These are phyloP conservation scores for Carex cristatella DNA, from an alignment of 176 grass and related monocot species.

Conservation along the genomic window DNA sequence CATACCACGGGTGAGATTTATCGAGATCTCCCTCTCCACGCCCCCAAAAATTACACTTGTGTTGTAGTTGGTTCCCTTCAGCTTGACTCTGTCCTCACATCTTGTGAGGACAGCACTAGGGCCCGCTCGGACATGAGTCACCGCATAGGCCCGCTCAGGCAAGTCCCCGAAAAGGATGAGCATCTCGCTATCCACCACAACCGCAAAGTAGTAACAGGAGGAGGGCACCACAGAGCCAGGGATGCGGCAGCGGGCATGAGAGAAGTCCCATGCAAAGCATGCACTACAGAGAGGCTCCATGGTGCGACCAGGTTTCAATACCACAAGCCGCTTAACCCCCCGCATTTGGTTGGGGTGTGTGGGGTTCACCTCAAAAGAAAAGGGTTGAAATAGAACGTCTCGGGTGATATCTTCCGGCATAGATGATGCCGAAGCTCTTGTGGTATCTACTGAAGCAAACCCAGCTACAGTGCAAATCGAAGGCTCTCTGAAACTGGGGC, in stretches of 20 bases:
- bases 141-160: background rate
- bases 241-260: slow-evolving; percentile 20
- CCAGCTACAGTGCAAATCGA: slow-evolving; percentile 1
- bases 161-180: slow-evolving; percentile 11
- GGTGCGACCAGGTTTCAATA: background rate
- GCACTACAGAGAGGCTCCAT: background rate
- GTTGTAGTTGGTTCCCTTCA: background rate
- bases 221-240: background rate
- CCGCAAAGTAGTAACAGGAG: background rate
- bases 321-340: background rate
- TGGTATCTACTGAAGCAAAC: background rate
- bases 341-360: background rate
- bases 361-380: background rate
- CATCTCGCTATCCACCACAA: slow-evolving; percentile 1
- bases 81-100: background rate
- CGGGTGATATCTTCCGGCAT: background rate
- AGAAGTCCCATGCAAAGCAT: slow-evolving; percentile 20
- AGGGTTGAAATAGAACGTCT: background rate
- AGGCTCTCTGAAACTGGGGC: background rate
- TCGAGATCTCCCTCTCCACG: background rate
- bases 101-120: background rate
- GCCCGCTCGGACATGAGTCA: background rate
- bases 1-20: slow-evolving; percentile 19
- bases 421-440: background rate
- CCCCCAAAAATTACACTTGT: background rate